Evolutionary conservation across 768 basidiomycete genomes (phyloP).

Genomic region (Podaxis sp.): DNA sequence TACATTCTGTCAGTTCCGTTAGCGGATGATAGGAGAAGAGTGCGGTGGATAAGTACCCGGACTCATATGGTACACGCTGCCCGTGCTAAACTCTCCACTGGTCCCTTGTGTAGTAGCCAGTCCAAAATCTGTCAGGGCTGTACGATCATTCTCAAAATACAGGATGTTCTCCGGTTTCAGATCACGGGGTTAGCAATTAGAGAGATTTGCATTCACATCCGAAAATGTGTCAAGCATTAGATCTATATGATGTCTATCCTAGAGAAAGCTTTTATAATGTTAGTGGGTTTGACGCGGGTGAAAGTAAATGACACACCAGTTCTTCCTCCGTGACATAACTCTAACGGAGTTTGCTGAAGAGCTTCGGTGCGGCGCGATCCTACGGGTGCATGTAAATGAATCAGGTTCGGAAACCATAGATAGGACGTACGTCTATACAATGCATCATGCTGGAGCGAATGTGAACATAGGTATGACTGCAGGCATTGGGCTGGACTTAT

Average conservation of each 20-base stretch:
- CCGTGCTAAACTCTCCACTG: constrained; percentile 89
- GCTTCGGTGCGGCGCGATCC: constrained; percentile 68
- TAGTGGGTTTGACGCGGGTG: not conserved
- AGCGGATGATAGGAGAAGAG: not conserved
- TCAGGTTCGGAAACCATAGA: not conserved
- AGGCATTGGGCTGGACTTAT: constrained; percentile 39
- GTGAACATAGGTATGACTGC: constrained; percentile 13
- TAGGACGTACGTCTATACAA: constrained; percentile 76
- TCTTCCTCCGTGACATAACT: not conserved
- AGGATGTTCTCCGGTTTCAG: constrained; percentile 96
- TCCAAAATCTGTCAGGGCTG: constrained; percentile 94
- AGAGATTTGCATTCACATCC: not conserved
- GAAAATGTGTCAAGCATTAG: not conserved
- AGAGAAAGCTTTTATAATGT: not conserved
- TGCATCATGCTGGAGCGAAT: constrained; percentile 74
- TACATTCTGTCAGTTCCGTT: constrained; percentile 65
- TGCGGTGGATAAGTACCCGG: constrained; percentile 55
- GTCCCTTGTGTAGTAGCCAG: constrained; percentile 85
- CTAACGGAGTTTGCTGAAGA: constrained; percentile 76
- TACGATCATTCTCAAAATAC: constrained; percentile 76
- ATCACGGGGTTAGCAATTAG: constrained; percentile 62
- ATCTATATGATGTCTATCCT: not conserved
- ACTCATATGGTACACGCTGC: constrained; percentile 99
- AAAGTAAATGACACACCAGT: not conserved
- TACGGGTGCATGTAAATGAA: constrained; percentile 41